phyloP scores from a whole-genome alignment of 345 rosid genomes.

The Citrus glauca region DNA sequence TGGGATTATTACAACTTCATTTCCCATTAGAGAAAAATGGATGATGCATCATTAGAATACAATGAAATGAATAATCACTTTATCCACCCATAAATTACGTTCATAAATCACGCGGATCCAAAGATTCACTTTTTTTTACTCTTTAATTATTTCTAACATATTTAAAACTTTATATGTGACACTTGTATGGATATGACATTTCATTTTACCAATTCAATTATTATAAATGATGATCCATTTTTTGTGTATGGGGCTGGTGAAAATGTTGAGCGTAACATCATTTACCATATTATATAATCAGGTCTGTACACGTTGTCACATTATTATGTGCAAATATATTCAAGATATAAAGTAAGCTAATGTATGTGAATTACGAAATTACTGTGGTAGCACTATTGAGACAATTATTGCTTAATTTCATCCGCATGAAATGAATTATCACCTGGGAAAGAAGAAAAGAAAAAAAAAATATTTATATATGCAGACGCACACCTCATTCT shows the following conservation, averaged over 20 bases:
- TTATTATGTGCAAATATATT: neutral
- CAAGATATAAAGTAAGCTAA: neutral
- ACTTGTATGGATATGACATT: neutral
- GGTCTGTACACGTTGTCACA: slow-evolving; percentile 5
- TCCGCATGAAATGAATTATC: neutral
- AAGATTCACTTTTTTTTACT: neutral
- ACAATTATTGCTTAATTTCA: slow-evolving; percentile 1
- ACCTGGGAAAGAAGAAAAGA: neutral
- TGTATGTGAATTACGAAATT: neutral
- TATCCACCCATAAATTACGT: neutral
- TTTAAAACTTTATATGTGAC: neutral
- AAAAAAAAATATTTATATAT: neutral
- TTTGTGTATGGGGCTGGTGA: neutral
- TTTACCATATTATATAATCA: neutral
- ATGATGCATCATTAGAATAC: too few relatives aligned
- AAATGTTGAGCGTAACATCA: neutral
- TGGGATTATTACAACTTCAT: neutral
- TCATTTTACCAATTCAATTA: slow-evolving; percentile 1
- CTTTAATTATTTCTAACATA: neutral
- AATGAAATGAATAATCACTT: neutral
- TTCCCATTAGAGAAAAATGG: too few relatives aligned
- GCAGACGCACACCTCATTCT: neutral
- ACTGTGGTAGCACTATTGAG: neutral
- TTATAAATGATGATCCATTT: slow-evolving; percentile 2
- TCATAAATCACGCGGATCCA: neutral